Evolutionary conservation across 2,329 filamentous ascomycete species (phyloP).

Genomic region (Cladorrhinum sp.): DNA sequence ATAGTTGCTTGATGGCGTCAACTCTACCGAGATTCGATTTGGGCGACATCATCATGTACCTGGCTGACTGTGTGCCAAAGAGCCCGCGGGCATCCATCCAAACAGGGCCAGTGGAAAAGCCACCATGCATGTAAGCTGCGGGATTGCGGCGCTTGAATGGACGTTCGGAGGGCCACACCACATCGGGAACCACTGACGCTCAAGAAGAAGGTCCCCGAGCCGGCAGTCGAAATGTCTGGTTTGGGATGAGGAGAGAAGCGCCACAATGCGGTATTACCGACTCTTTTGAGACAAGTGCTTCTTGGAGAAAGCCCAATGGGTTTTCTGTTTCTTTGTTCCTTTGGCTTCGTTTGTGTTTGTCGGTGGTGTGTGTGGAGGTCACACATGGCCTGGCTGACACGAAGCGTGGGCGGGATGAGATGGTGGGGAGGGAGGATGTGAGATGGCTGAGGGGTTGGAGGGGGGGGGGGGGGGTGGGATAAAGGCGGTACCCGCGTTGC

Average conservation of each 20-base stretch:
- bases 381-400: background rate
- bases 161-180: background rate
- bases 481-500: constrained; percentile 3
- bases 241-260: background rate
- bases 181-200: too few relatives aligned
- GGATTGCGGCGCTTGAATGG: background rate
- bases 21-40: too few relatives aligned
- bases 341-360: background rate
- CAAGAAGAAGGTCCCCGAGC: background rate
- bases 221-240: background rate
- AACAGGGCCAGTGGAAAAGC: background rate
- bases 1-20: background rate
- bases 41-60: background rate
- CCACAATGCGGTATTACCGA: constrained; percentile 1
- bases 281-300: constrained; percentile 3
- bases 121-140: background rate
- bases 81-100: background rate
- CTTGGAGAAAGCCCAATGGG: too few relatives aligned
- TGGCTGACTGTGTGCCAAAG: background rate
- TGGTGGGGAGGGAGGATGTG: background rate
- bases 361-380: background rate
- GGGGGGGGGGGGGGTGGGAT: background rate
- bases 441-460: background rate
- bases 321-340: background rate
- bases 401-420: background rate